A percentile compares a stretch with the other conserved stretches of the same genome.
phyloP scores from a whole-genome alignment of 768 basidiomycete genomes.

The Mycena indigotica region DNA sequence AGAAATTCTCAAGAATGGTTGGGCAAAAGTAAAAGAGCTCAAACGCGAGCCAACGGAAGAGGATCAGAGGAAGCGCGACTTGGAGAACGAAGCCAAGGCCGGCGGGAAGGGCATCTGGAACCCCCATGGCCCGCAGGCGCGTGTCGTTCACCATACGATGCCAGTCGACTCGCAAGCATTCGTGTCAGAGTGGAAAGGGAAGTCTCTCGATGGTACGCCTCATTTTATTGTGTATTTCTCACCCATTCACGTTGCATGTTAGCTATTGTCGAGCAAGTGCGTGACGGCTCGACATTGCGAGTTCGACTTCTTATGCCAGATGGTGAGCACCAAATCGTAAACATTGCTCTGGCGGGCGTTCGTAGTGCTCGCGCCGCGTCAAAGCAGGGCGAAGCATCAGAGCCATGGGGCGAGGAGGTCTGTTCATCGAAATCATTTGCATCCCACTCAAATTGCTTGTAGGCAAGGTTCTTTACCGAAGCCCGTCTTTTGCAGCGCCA shows the following conservation, averaged over 20 bases:
- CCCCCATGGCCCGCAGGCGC: conserved; percentile 76
- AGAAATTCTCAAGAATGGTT: conserved; percentile 86
- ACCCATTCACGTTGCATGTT: conserved; percentile 6
- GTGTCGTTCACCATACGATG: conserved; percentile 81
- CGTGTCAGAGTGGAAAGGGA: conserved; percentile 90
- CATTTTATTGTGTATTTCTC: conserved; percentile 2
- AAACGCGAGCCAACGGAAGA: conserved; percentile 33
- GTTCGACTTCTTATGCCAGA: conserved; percentile 86
- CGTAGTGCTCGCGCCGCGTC: conserved; percentile 70
- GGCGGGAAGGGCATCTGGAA: conserved; percentile 87
- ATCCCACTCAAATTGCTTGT: conserved; percentile 13
- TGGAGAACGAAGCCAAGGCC: conserved; percentile 75
- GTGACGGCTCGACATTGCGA: conserved; percentile 89
- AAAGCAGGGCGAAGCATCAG: conserved; percentile 76
- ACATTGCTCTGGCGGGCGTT: conserved; percentile 82
- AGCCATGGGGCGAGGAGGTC: conserved; percentile 90
- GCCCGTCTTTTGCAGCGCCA: conserved; percentile 78
- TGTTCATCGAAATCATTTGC: conserved; percentile 25
- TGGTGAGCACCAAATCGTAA: conserved; percentile 87
- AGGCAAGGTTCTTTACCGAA: conserved; percentile 96
- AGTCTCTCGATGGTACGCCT: conserved; percentile 77
- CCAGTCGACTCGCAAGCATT: conserved; percentile 88
- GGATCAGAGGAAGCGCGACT: conserved; percentile 51
- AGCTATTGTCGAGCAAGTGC: conserved; percentile 94
- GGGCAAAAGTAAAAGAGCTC: conserved; percentile 87